Evolutionary conservation across 192 early-diverging fungal species (phyloP).

Genomic region (Gaertneriomyces semiglobifer): DNA sequence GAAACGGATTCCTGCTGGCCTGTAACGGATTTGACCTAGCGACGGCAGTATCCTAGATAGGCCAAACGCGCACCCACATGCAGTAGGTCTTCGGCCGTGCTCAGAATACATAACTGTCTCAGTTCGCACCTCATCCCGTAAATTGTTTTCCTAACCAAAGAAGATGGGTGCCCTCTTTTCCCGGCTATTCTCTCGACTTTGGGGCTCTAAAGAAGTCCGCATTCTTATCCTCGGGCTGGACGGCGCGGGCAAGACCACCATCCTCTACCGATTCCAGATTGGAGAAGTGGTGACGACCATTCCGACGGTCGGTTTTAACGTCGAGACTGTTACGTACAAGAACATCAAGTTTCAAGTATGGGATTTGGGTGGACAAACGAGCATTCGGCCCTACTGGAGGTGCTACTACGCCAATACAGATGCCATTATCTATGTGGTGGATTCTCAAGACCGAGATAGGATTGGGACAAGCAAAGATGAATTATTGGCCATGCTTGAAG

Average conservation of each 20-base stretch:
- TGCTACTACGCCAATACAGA: slow-evolving; percentile 99
- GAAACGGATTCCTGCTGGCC: no score
- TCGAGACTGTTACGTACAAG: slow-evolving; percentile 92
- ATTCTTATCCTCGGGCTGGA: slow-evolving; percentile 96
- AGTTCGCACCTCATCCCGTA: background rate
- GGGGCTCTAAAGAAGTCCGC: slow-evolving; percentile 93
- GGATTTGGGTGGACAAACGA: slow-evolving; percentile 91
- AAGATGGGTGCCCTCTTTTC: slow-evolving; percentile 73
- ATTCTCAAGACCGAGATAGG: slow-evolving; percentile 86
- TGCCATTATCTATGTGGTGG: slow-evolving; percentile 97
- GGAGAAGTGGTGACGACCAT: slow-evolving; percentile 97
- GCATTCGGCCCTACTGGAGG: slow-evolving; percentile 94
- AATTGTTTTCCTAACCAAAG: no score
- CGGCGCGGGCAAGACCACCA: slow-evolving; percentile 96
- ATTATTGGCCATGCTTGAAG: slow-evolving; percentile 87
- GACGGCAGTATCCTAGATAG: no score
- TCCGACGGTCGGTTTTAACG: slow-evolving; percentile 80
- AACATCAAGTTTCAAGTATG: slow-evolving; percentile 99
- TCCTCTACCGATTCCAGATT: slow-evolving; percentile 91
- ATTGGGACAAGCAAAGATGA: slow-evolving; percentile 86
- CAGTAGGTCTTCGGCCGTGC: no score
- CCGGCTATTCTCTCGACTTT: slow-evolving; percentile 69
- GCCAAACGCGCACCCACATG: no score
- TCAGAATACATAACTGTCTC: no score
- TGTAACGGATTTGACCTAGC: no score